A percentile compares a stretch with the other conserved stretches of the same genome.
phyloP scores from a whole-genome alignment of 129 eudicot genomes.

The Flaveria robusta region DNA sequence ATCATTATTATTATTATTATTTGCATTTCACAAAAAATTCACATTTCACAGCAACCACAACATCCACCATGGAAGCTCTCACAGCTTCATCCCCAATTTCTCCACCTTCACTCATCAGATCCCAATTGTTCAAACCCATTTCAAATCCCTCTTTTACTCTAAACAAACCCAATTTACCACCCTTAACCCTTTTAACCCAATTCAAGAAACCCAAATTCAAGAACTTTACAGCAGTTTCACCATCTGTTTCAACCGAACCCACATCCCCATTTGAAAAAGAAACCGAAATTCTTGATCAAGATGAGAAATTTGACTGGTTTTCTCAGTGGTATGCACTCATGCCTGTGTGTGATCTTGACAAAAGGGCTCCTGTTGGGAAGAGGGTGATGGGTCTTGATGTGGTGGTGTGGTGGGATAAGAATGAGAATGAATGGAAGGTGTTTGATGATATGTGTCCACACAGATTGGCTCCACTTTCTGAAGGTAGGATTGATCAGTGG shows the following conservation, averaged over 20 bases:
- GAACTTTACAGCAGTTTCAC: slow-evolving; percentile 38
- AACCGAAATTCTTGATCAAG: slow-evolving; percentile 30
- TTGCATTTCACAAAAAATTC: neutral
- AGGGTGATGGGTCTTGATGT: slow-evolving; percentile 73
- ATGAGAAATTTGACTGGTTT: slow-evolving; percentile 73
- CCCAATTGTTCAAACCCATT: slow-evolving; percentile 33
- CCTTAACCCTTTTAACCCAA: neutral
- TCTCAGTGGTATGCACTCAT: slow-evolving; percentile 74
- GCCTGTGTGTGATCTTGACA: slow-evolving; percentile 74
- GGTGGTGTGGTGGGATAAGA: slow-evolving; percentile 88
- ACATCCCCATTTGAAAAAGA: slow-evolving; percentile 21
- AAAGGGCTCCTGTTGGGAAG: slow-evolving; percentile 75
- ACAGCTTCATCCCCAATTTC: slow-evolving; percentile 47
- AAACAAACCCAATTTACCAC: slow-evolving; percentile 26
- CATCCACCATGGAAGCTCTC: slow-evolving; percentile 54
- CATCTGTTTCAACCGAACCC: slow-evolving; percentile 38
- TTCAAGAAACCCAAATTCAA: slow-evolving; percentile 36
- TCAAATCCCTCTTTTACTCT: slow-evolving; percentile 5
- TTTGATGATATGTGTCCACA: slow-evolving; percentile 88
- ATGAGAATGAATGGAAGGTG: slow-evolving; percentile 75
- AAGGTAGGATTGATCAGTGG: slow-evolving; percentile 93
- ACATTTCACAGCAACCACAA: neutral
- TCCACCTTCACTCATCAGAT: slow-evolving; percentile 29
- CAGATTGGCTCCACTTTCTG: slow-evolving; percentile 76
- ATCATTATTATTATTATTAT: neutral